Percentiles rank a stretch among this genome's conserved stretches.
Evolutionary conservation across 208 protist species (phyloP).

Genomic region (Leptomonas pyrrhocoris): DNA sequence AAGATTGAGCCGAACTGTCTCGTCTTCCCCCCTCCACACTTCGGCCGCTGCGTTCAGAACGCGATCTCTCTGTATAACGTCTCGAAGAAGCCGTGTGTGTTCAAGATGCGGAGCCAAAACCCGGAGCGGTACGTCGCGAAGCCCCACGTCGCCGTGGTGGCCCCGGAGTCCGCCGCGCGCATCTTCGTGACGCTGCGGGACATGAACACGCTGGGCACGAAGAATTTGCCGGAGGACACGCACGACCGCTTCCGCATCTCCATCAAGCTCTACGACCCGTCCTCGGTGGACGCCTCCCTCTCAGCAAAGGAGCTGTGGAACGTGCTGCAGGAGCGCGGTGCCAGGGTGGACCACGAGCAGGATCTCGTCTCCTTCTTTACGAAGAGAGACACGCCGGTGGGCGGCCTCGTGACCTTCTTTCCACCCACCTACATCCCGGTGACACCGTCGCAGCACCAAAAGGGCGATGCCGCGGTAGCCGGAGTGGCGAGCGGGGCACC

Average conservation of each 20-base stretch:
- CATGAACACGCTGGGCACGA: slow-evolving; percentile 31
- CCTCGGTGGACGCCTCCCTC: slow-evolving; percentile 14
- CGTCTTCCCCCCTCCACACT: slow-evolving; percentile 72
- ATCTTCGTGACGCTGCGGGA: slow-evolving; percentile 62
- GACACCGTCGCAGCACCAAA: slow-evolving; percentile 4
- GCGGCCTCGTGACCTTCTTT: slow-evolving; percentile 49
- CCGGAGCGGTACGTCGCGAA: slow-evolving; percentile 73
- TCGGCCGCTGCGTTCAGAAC: slow-evolving; percentile 68
- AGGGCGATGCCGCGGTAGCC: background rate
- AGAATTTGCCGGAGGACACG: slow-evolving; percentile 39
- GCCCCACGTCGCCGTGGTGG: slow-evolving; percentile 58
- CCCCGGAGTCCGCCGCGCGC: slow-evolving; percentile 49
- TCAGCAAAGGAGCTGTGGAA: slow-evolving; percentile 41
- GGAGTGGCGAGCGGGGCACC: background rate
- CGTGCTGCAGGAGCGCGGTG: slow-evolving; percentile 20
- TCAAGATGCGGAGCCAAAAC: slow-evolving; percentile 68
- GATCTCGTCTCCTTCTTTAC: slow-evolving; percentile 51
- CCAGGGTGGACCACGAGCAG: slow-evolving; percentile 45
- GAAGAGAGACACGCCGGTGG: slow-evolving; percentile 31
- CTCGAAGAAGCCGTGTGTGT: slow-evolving; percentile 49
- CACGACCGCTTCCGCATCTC: slow-evolving; percentile 55
- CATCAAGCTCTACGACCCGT: slow-evolving; percentile 40
- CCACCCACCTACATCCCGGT: slow-evolving; percentile 40
- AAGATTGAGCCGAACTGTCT: slow-evolving; percentile 64
- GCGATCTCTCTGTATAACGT: slow-evolving; percentile 71